These are phyloP conservation scores for Coemansia furcata DNA, from an alignment of 192 early-diverging fungal species.

Conservation along the genomic window DNA sequence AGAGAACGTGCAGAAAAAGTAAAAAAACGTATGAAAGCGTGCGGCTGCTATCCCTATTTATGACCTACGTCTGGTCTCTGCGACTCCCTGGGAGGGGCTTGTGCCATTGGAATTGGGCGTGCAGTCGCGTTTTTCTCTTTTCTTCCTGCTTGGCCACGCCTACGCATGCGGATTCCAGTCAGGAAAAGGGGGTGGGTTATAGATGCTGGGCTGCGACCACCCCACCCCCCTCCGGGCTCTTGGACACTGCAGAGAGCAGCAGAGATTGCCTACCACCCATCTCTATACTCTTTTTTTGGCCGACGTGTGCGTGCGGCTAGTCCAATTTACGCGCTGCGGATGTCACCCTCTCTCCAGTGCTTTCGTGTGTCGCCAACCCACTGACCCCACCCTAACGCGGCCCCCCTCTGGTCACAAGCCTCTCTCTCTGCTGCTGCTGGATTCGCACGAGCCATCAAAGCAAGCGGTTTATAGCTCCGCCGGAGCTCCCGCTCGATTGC, in stretches of 20 bases:
- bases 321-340: constrained; percentile 2
- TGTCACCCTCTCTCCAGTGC: not conserved
- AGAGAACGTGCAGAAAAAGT: not conserved
- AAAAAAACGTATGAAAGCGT: not conserved
- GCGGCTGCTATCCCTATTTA: not conserved
- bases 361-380: not conserved
- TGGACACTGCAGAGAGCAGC: not conserved
- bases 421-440: not conserved
- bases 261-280: not conserved
- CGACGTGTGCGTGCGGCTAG: not conserved
- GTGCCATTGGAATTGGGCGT: not conserved
- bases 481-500: not conserved
- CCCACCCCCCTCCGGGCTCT: not conserved
- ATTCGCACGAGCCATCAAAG: not conserved
- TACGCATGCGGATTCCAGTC: not conserved
- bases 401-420: not conserved
- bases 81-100: not conserved
- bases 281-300: not conserved
- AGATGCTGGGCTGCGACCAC: not conserved
- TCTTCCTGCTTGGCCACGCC: not conserved
- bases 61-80: not conserved
- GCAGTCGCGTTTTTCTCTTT: not conserved
- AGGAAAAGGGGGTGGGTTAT: not conserved
- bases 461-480: not conserved
- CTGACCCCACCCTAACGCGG: not conserved